These are phyloP conservation scores for Rhamnella rubrinervis DNA, from an alignment of 331 rosid species.

Conservation along the genomic window DNA sequence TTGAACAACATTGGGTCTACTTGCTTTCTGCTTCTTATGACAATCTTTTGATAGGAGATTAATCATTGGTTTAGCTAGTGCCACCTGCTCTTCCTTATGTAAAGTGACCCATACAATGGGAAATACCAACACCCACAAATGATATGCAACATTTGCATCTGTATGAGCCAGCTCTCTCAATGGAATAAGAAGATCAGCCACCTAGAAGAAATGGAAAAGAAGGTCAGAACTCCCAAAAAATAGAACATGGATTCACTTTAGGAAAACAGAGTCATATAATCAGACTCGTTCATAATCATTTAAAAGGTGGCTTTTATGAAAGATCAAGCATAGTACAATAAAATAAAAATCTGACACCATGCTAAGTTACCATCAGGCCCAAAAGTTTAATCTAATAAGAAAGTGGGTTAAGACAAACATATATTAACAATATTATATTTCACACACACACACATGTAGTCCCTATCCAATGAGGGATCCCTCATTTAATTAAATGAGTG, in stretches of 20 bases:
- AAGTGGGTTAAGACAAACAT: too few relatives aligned
- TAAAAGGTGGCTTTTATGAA: not conserved
- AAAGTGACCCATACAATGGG: conserved; percentile 98
- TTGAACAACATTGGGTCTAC: conserved; percentile 97
- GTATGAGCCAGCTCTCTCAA: conserved; percentile 94
- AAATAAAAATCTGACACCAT: too few relatives aligned
- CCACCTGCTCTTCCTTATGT: conserved; percentile 89
- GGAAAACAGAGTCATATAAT: not conserved
- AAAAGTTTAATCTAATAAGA: too few relatives aligned
- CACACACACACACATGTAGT: too few relatives aligned
- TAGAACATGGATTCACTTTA: not conserved
- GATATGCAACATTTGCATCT: conserved; percentile 99
- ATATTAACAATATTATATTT: too few relatives aligned
- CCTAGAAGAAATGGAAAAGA: conserved; percentile 42
- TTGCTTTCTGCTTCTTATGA: conserved; percentile 92
- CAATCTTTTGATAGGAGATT: conserved; percentile 89
- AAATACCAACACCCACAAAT: conserved; percentile 83
- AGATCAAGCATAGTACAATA: too few relatives aligned
- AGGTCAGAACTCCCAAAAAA: conserved; percentile 9
- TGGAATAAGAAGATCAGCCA: conserved; percentile 85
- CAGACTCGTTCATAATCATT: not conserved
- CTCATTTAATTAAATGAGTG: too few relatives aligned
- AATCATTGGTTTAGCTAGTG: conserved; percentile 96
- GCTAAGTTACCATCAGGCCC: too few relatives aligned
- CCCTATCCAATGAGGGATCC: too few relatives aligned